phyloP scores from a whole-genome alignment of 2,329 filamentous ascomycete species.

The Scedosporium dehoogii region DNA sequence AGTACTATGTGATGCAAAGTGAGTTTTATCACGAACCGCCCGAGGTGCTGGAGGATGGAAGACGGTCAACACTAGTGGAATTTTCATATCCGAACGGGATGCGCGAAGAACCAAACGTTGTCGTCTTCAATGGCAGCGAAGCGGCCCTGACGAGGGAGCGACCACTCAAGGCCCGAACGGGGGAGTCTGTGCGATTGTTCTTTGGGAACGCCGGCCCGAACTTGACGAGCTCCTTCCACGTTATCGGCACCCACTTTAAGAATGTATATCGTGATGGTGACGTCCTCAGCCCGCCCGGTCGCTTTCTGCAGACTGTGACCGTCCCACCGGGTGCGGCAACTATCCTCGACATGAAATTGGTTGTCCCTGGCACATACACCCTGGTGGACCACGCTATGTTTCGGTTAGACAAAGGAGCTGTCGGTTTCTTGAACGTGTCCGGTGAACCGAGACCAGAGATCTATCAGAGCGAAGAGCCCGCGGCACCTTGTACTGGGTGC shows the following conservation, averaged over 20 bases:
- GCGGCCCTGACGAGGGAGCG: constrained; percentile 18
- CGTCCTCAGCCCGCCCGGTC: constrained; percentile 19
- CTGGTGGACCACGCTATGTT: constrained; percentile 24
- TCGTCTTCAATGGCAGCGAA: constrained; percentile 23
- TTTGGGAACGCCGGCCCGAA: constrained; percentile 25
- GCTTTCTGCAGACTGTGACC: constrained; percentile 16
- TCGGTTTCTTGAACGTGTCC: constrained; percentile 23
- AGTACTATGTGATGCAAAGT: constrained; percentile 28
- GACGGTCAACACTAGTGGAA: constrained; percentile 18
- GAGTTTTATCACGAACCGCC: constrained; percentile 26
- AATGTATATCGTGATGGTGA: constrained; percentile 21
- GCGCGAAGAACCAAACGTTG: constrained; percentile 19
- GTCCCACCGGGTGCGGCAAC: constrained; percentile 19
- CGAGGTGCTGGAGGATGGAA: constrained; percentile 19
- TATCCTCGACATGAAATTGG: constrained; percentile 21
- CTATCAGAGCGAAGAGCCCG: constrained; percentile 16
- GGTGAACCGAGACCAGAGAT: constrained; percentile 18
- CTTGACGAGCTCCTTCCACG: constrained; percentile 21
- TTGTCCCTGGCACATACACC: constrained; percentile 22
- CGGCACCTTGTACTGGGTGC: constrained; percentile 20
- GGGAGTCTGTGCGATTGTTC: constrained; percentile 21
- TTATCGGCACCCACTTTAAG: constrained; percentile 20
- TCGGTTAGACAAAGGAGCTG: constrained; percentile 22
- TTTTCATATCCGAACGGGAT: constrained; percentile 23
- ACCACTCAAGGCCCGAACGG: constrained; percentile 19